These are phyloP conservation scores for Metarhizium anisopliae DNA, from an alignment of 2,329 filamentous ascomycete genomes.

Conservation along the genomic window DNA sequence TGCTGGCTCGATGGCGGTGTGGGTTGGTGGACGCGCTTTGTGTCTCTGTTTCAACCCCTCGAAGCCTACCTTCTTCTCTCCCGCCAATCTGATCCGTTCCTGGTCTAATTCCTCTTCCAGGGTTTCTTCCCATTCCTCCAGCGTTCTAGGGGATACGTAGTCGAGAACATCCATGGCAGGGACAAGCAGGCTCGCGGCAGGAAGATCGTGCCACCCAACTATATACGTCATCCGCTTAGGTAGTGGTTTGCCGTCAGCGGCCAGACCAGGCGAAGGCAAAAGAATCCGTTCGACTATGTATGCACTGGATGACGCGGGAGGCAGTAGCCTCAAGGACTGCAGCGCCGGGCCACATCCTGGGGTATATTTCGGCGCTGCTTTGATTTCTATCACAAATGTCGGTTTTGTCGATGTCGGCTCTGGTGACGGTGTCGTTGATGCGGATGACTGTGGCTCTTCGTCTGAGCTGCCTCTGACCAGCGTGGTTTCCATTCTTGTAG, in stretches of 20 bases:
- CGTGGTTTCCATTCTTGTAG: slow-evolving; percentile 1
- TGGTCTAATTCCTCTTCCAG: slow-evolving; percentile 34
- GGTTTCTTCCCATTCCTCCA: slow-evolving; percentile 49
- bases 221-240: slow-evolving; percentile 42
- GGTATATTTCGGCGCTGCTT: slow-evolving; percentile 24
- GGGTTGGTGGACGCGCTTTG: slow-evolving; percentile 20
- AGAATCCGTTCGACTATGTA: slow-evolving; percentile 47
- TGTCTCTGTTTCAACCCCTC: slow-evolving; percentile 6
- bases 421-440: background rate
- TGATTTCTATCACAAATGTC: slow-evolving; percentile 2
- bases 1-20: slow-evolving; percentile 14
- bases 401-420: background rate
- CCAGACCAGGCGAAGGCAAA: slow-evolving; percentile 26
- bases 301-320: slow-evolving; percentile 41
- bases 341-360: slow-evolving; percentile 39
- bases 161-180: slow-evolving; percentile 40
- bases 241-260: slow-evolving; percentile 24
- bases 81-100: slow-evolving; percentile 20
- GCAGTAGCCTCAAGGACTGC: slow-evolving; percentile 37
- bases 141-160: slow-evolving; percentile 46
- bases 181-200: slow-evolving; percentile 37
- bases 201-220: slow-evolving; percentile 45
- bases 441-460: background rate
- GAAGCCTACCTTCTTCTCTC: slow-evolving; percentile 13
- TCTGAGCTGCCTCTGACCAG: background rate